Conservation (phyloP, 1,139 yeast species). For the Nakaseomyces uthaithaninus region DNA sequence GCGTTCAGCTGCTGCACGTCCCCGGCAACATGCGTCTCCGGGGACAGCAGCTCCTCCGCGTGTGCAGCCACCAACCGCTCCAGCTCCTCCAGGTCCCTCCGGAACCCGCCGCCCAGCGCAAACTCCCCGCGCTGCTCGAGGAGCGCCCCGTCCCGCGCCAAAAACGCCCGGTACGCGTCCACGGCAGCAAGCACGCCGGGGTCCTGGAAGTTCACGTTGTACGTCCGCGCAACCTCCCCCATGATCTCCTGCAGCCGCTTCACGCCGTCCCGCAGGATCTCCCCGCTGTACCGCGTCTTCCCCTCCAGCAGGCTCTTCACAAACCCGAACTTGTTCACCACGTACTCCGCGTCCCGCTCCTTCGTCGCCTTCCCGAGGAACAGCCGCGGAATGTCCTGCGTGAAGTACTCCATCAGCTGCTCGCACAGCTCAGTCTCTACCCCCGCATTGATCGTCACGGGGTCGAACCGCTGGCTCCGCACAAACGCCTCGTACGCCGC, state of each 20-base stretch:
- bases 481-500: constrained; percentile 14
- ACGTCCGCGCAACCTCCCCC: constrained; percentile 38
- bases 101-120: constrained; percentile 17
- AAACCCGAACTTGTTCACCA: constrained; percentile 25
- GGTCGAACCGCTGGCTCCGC: constrained; percentile 11
- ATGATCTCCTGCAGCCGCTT: constrained; percentile 17
- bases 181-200: constrained; percentile 75
- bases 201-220: constrained; percentile 88
- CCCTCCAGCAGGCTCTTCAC: constrained; percentile 22
- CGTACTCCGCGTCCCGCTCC: constrained; percentile 19
- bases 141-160: constrained; percentile 16
- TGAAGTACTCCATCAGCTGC: constrained; percentile 23
- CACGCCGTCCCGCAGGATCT: constrained; percentile 16
- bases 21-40: constrained; percentile 6
- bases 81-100: constrained; percentile 14
- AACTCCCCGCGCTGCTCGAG: constrained; percentile 10
- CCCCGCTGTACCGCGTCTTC: constrained; percentile 16
- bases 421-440: constrained; percentile 23
- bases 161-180: constrained; percentile 48
- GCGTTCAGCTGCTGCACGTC: neutral
- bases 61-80: constrained; percentile 15
- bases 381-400: constrained; percentile 26
- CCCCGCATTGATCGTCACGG: constrained; percentile 16
- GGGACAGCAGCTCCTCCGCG: constrained; percentile 9
- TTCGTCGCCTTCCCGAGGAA: constrained; percentile 24